These are phyloP conservation scores for Vitellaria paradoxa DNA, from an alignment of 179 eudicot species.

Conservation along the genomic window DNA sequence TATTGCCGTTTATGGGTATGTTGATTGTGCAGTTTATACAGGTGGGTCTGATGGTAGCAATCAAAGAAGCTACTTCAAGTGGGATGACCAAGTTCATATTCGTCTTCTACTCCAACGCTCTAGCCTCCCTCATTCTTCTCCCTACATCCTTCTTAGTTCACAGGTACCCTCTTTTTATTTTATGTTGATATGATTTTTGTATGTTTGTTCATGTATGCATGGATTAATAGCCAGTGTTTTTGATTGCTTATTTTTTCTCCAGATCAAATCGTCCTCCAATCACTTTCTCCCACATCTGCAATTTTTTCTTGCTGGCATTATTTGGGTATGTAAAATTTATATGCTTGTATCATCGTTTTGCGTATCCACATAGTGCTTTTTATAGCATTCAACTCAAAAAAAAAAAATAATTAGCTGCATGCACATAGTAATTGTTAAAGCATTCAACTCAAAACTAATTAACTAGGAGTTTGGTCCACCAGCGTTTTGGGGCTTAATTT, in stretches of 20 bases:
- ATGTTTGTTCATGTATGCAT: neutral
- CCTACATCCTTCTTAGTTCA: slow-evolving; percentile 29
- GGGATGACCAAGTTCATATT: slow-evolving; percentile 76
- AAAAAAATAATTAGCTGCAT: no score
- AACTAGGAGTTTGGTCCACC: no score
- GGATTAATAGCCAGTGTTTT: neutral
- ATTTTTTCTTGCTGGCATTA: slow-evolving; percentile 55
- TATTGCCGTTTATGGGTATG: slow-evolving; percentile 64
- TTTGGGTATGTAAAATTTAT: slow-evolving; percentile 36
- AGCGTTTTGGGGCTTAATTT: no score
- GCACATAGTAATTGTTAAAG: no score
- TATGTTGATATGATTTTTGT: neutral
- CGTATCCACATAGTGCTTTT: neutral
- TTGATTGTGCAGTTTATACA: slow-evolving; percentile 53
- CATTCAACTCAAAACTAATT: no score
- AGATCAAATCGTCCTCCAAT: slow-evolving; percentile 52
- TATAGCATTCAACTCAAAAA: no score
- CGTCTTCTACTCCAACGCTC: slow-evolving; percentile 71
- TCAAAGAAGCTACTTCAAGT: slow-evolving; percentile 58
- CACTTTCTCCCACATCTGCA: slow-evolving; percentile 40
- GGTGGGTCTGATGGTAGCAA: slow-evolving; percentile 57
- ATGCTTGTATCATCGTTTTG: neutral
- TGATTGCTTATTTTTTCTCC: slow-evolving; percentile 12
- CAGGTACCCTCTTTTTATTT: slow-evolving; percentile 12
- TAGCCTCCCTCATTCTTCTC: slow-evolving; percentile 68